Evolutionary conservation across 139 green algal species (phyloP), one percentile per base, ranked within the genome.

Genomic region (Tetradesmus obliquus): DNA sequence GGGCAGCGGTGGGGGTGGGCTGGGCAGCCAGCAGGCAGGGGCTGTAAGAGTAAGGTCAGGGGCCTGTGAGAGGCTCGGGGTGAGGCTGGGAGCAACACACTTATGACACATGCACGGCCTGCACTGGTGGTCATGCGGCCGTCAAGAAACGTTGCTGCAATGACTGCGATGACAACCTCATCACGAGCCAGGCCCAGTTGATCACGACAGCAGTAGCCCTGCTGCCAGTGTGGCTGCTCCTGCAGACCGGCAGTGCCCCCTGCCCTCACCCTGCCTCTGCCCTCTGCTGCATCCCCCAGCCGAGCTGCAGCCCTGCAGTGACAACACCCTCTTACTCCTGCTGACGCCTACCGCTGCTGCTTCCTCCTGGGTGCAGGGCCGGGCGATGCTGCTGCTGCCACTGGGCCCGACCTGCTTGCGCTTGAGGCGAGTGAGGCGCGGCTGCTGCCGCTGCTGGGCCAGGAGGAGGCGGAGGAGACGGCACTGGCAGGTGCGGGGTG

Each of bases 211-310:
- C 60, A 84, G 7, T 20, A 55, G n/a, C 24, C 13, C 53, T 86
- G 81, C 53, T 86, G 81, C 81, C 19, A 51, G 24, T 84, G 79
- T 32, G 12, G 24, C 79, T 84, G 79, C 79, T 71, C 15, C 82
- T 87, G 82, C 53, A 87, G 7, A 12, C 20, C 15, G n/a, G 15
- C 19, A 13, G 19, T 32, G 19, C 1, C 8, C 74, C 19, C 74
- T 12, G 8, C 19, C 8, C 74, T 82, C 74, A 5, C 7, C 10
- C 79, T 57, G 8, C 32, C 74, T 51, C 19, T 51, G 22, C n/a
- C 8, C 19, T 13, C 74, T n/a, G 74, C 22, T 82, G 22, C 66
- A 17, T 51, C 74, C 15, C 74, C 19, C 20, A 53, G 8, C 74
- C 74, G 10, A 8, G 19, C 15, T 51, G 15, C 74, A 82, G 74